Base-by-base conservation (phyloP, 1,284 basidiomycete species). In the Fistulinella cinereoalba region DNA sequence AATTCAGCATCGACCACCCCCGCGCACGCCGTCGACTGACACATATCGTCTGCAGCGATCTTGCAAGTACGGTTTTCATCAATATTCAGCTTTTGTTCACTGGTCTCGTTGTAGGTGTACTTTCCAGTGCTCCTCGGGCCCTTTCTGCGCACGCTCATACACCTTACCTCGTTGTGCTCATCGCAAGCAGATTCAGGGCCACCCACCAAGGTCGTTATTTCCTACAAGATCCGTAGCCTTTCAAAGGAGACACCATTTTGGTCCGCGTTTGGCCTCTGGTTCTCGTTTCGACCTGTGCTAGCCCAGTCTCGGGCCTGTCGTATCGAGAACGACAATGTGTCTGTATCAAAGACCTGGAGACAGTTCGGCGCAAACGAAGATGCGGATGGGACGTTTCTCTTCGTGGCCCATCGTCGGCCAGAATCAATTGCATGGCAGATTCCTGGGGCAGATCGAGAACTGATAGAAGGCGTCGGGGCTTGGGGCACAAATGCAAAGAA, bases 251-350 rank as follows among this genome's bases (percentile, higher is more conserved):
- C 80, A 1, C 73, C 83, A 0, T 94, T 93, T 64, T 93, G 90
- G 90, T 71, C 74, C 11, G 83, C 84, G 0, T 87, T 94, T 53
- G 88, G 89, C 15, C 65, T 85, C 1, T 94, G 88, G 89, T 94
- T 92, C 67, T 63, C 73, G 8, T 88, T 85, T 51, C 61, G 68
- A 36, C 82, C 86, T 2, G 81, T 91, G 4, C 67, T 86, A 8
- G 61, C 61, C 11, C 70, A 52, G 9, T 12, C 44, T 13, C 21
- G 34, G 4, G 33, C 19, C 24, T 38, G 24, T n/a, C 13, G 13
- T 12, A 2, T 22, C 3, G 31, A 40, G 33, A 29, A 24, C 31
- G 3, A 4, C 4, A 7, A n/a, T 13, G 4, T 16, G 44, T 13
- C 21, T 22, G 34, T 25, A 23, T 2, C 5, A 16, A 6, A 51